Conservation (phyloP, 352 stramenopile species). For the Phytopythium aichiense region DNA sequence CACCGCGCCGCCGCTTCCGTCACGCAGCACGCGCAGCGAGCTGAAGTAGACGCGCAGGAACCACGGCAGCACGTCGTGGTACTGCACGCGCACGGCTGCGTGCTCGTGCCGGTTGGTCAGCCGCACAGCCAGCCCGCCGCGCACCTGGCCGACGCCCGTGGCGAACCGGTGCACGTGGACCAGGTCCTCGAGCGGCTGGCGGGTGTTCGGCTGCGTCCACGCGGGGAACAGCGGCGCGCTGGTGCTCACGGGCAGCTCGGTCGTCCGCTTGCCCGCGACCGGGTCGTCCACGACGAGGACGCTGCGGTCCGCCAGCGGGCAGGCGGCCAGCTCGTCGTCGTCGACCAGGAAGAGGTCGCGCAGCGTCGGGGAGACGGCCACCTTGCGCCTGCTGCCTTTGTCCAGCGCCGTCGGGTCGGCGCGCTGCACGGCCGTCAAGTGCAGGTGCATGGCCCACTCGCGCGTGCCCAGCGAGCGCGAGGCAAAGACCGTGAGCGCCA, state of each 20-base stretch:
- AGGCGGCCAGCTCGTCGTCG: conserved; percentile 19
- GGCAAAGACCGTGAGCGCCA: conserved; percentile 55
- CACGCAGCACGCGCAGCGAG: conserved; percentile 33
- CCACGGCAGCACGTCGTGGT: conserved; percentile 79
- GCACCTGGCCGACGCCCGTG: conserved; percentile 70
- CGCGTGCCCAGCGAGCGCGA: conserved; percentile 10
- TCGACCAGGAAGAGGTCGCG: conserved; percentile 41
- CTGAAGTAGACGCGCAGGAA: conserved; percentile 78
- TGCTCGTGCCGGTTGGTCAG: conserved; percentile 51
- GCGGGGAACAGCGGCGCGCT: conserved; percentile 16
- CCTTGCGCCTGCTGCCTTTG: neutral
- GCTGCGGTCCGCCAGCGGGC: conserved; percentile 36
- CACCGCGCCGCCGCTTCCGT: conserved; percentile 9
- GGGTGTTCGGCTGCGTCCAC: conserved; percentile 16
- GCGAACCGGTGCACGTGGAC: conserved; percentile 71
- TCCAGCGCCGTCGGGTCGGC: conserved; percentile 12
- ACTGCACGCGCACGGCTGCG: conserved; percentile 52
- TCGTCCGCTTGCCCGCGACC: neutral
- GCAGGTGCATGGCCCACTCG: conserved; percentile 43
- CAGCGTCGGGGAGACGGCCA: conserved; percentile 27
- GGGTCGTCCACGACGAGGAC: conserved; percentile 29
- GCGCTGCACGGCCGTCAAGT: conserved; percentile 52
- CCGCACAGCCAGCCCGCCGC: conserved; percentile 65
- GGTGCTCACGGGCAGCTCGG: conserved; percentile 17
- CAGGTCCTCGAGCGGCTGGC: conserved; percentile 20